Evolutionary conservation across 106 monocot species (phyloP).

Genomic region (Xerophyta viscosa): DNA sequence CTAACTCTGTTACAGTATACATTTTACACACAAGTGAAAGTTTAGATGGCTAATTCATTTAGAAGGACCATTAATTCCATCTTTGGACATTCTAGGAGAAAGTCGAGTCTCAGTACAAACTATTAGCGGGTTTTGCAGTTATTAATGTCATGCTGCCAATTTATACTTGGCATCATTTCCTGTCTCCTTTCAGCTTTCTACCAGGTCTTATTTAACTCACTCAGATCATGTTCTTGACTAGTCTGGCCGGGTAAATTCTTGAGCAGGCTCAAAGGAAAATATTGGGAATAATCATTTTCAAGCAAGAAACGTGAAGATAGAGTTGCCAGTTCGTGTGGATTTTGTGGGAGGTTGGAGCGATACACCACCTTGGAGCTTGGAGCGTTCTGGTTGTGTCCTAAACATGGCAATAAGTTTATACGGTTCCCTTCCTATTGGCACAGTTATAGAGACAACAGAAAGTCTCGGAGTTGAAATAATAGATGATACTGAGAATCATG

Average conservation of each 20-base stretch:
- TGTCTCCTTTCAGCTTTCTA: not conserved
- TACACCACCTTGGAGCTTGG: conserved; percentile 97
- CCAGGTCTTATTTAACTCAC: not conserved
- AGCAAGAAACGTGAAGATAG: conserved; percentile 34
- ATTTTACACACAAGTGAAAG: too few relatives aligned
- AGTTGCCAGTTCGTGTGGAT: conserved; percentile 87
- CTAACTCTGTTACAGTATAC: too few relatives aligned
- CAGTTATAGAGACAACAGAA: conserved; percentile 51
- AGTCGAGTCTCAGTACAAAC: too few relatives aligned
- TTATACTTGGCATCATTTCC: conserved; percentile 11
- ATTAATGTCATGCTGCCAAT: too few relatives aligned
- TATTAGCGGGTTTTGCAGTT: too few relatives aligned
- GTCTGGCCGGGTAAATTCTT: conserved; percentile 1
- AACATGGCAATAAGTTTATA: conserved; percentile 89
- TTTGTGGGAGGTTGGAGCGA: conserved; percentile 99
- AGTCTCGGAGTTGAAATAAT: conserved; percentile 44
- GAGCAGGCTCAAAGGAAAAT: conserved; percentile 1
- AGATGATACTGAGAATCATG: conserved; percentile 57
- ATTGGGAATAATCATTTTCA: conserved; percentile 11
- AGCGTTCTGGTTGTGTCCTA: conserved; percentile 86
- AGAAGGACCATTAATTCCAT: too few relatives aligned
- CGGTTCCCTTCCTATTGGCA: conserved; percentile 54
- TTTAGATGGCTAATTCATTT: too few relatives aligned
- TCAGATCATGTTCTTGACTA: conserved; percentile 20
- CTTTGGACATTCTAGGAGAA: too few relatives aligned